Evolutionary conservation across 495 filamentous ascomycete genomes (phyloP).

Genomic region (Ascodesmis nigricans): DNA sequence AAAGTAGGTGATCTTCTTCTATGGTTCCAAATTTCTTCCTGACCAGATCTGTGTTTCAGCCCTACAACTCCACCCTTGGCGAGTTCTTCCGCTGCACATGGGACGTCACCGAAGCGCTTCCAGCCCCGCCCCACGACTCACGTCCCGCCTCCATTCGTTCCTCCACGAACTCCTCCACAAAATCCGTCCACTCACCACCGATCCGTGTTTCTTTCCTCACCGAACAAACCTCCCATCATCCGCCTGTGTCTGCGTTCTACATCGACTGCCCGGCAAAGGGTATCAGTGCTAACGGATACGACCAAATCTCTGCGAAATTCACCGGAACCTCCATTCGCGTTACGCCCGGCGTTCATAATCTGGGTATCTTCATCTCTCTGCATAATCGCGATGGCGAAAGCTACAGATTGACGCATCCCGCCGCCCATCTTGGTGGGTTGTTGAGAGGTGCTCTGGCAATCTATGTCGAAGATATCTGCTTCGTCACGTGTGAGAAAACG

Average conservation of each 20-base stretch:
- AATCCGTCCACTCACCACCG: slow-evolving; percentile 28
- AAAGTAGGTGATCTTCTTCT: slow-evolving; percentile 30
- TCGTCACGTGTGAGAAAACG: slow-evolving; percentile 65
- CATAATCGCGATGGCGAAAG: slow-evolving; percentile 61
- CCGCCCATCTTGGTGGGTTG: slow-evolving; percentile 77
- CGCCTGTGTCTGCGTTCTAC: slow-evolving; percentile 89
- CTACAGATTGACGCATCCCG: slow-evolving; percentile 85
- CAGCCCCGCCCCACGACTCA: slow-evolving; percentile 19
- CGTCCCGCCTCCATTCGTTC: slow-evolving; percentile 31
- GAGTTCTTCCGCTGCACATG: slow-evolving; percentile 98
- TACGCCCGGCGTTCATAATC: slow-evolving; percentile 72
- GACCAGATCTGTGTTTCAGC: slow-evolving; percentile 25
- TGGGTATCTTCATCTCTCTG: slow-evolving; percentile 84
- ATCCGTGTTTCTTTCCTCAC: slow-evolving; percentile 79
- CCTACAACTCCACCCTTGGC: slow-evolving; percentile 91
- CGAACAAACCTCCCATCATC: slow-evolving; percentile 96
- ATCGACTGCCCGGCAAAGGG: slow-evolving; percentile 84
- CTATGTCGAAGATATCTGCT: slow-evolving; percentile 70
- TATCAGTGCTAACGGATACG: slow-evolving; percentile 69
- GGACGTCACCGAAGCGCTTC: slow-evolving; percentile 50
- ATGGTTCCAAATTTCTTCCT: too few relatives aligned
- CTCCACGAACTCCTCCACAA: slow-evolving; percentile 21
- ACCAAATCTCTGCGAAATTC: slow-evolving; percentile 93
- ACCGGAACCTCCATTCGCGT: slow-evolving; percentile 80
- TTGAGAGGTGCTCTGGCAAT: slow-evolving; percentile 63